phyloP scores from a whole-genome alignment of 2,329 filamentous ascomycete species.

The Microdochium trichocladiopsis region DNA sequence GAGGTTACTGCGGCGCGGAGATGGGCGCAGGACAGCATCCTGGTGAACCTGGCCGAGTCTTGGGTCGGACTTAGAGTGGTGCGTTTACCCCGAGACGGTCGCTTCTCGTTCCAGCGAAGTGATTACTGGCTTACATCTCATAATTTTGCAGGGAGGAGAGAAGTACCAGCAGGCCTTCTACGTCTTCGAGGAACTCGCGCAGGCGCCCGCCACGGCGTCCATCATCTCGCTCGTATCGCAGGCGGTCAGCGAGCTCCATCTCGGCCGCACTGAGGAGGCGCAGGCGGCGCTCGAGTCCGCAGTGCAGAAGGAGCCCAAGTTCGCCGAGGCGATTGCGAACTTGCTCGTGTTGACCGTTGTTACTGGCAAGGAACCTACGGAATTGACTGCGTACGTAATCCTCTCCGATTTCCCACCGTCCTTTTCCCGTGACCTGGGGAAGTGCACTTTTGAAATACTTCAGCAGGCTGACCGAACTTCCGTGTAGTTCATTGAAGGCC shows the following conservation, averaged over 20 bases:
- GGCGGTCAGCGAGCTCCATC: conserved; percentile 84
- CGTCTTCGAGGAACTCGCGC: conserved; percentile 92
- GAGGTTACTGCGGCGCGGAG: conserved; percentile 80
- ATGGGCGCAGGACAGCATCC: conserved; percentile 90
- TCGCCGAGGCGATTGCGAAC: conserved; percentile 75
- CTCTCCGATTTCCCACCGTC: background rate
- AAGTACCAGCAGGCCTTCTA: conserved; percentile 97
- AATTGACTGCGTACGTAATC: conserved; percentile 54
- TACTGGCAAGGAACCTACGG: conserved; percentile 61
- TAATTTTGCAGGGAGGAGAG: conserved; percentile 73
- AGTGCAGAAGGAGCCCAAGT: conserved; percentile 62
- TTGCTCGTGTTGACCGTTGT: conserved; percentile 72
- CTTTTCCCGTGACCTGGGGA: no score
- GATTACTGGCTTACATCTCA: no score
- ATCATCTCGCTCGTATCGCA: conserved; percentile 74
- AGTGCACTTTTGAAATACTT: no score
- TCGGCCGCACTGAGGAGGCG: conserved; percentile 82
- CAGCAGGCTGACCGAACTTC: no score
- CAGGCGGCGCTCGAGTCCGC: conserved; percentile 81
- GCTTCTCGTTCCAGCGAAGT: background rate
- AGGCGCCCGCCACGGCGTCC: conserved; percentile 74
- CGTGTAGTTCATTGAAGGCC: conserved; percentile 44
- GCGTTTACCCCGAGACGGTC: conserved; percentile 25
- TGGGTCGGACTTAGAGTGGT: conserved; percentile 90
- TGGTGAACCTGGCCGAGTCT: conserved; percentile 91